Evolutionary conservation across 176 grass and related monocot genomes (phyloP).

Genomic region (Aegilops umbellulata): DNA sequence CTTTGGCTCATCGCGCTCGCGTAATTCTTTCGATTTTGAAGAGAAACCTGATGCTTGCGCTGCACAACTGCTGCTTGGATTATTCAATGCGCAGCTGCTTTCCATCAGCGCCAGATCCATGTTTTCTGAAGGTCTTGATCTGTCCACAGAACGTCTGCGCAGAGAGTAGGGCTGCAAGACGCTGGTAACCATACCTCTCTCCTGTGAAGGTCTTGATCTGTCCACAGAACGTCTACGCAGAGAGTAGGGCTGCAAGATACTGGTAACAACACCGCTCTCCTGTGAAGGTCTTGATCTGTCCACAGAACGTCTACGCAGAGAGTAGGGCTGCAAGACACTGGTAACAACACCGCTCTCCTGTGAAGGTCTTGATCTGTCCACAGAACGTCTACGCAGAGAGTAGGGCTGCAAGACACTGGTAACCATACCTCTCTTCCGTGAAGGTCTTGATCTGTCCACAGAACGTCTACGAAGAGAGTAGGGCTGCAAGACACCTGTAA

Average conservation of each 20-base stretch:
- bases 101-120: slow-evolving; percentile 10
- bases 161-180: neutral
- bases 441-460: neutral
- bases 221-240: neutral
- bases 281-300: neutral
- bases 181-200: neutral
- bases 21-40: neutral
- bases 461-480: neutral
- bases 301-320: neutral
- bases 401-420: neutral
- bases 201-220: neutral
- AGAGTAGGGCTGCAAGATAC: neutral
- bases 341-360: neutral
- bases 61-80: neutral
- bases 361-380: neutral
- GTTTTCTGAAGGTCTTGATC: neutral
- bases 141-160: neutral
- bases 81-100: neutral
- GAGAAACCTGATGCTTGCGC: neutral
- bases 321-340: neutral
- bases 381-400: neutral
- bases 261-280: neutral
- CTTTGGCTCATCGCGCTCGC: neutral
- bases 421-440: neutral
- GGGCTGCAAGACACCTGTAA: neutral